Evolutionary conservation across 176 grass and related monocot species (phyloP), one percentile per base, ranked within the genome.

Genomic region (Calamus simplicifolius): DNA sequence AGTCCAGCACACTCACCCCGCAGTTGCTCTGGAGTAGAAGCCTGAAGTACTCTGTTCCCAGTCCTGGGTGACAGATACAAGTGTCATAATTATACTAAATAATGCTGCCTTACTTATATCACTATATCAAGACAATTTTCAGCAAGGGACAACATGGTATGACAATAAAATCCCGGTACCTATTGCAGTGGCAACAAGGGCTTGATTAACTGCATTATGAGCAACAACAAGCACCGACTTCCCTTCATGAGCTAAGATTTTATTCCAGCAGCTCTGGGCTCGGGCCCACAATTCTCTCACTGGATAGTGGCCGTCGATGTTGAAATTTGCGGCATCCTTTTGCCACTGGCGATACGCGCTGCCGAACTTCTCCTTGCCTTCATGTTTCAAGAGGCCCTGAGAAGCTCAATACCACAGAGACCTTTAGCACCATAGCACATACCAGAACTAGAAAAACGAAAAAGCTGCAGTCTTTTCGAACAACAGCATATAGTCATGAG

Each of bases 21-120:
- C 92, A 97, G n/a, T 91, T 97, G 60, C 92, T 97, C 59, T 97
- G 87, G 26, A 97, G 81, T 17, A 97, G 81, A 78, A 77, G 48
- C 66, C 93, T 80, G 19, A 91, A 97, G 85, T 91, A 91, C 17
- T 71, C 64, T 1, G 58, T 87, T 0, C 78, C 81, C 63, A 97
- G 83, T 62, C 87, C 92, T 91, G 75, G 67, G 73, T 50, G 63
- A 74, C 56, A 52, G 15, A 52, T 25, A 50, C 14, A 66, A 15
- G 59, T 38, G 54, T 58, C 27, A 50, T 23, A 7, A n/a, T 57
- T 30, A 43, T 17, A 16, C 16, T 51, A 65, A 52, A 38, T 16
- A 51, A 64, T 43, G 7, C 35, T 43, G 35, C 35, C 10, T 43
- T 13, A 43, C 1, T 10, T 43, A 43, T 43, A 43, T 43, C 3